Evolutionary conservation across 306 rosid genomes (phyloP).

Genomic region (Abrus precatorius): DNA sequence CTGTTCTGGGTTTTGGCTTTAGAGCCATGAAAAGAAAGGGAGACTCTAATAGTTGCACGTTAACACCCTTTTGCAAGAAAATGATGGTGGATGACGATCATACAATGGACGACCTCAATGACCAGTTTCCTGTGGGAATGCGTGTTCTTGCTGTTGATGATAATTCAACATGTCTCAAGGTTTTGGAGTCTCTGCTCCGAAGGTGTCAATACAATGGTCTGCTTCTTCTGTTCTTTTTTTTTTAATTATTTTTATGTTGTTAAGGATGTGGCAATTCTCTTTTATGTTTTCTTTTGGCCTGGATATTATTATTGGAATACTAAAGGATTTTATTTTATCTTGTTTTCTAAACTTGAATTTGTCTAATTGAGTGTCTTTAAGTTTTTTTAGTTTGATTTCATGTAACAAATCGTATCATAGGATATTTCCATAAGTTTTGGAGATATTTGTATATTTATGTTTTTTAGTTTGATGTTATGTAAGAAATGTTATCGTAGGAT

Average conservation of each 20-base stretch:
- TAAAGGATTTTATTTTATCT: background rate
- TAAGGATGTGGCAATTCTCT: conserved; percentile 8
- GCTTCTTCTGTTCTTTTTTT: conserved; percentile 18
- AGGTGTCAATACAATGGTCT: conserved; percentile 89
- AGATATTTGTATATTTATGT: background rate
- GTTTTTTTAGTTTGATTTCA: conserved; percentile 6
- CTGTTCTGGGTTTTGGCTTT: conserved; percentile 47
- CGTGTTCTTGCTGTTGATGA: conserved; percentile 96
- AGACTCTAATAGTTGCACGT: background rate
- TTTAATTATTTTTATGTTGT: background rate
- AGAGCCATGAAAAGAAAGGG: background rate
- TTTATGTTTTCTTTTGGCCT: conserved; percentile 2
- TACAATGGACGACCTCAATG: conserved; percentile 58
- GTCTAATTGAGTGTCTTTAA: background rate
- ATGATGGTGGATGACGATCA: conserved; percentile 59
- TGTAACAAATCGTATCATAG: conserved; percentile 3
- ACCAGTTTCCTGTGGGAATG: conserved; percentile 90
- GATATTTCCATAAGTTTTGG: background rate
- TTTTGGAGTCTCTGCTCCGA: conserved; percentile 79
- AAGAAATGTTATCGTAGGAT: background rate
- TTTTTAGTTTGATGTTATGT: background rate
- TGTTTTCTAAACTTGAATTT: conserved; percentile 1
- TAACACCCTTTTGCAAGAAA: conserved; percentile 36
- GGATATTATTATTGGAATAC: background rate
- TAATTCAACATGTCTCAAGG: conserved; percentile 77